phyloP scores from a whole-genome alignment of 2,329 filamentous ascomycete species.

The Paramyrothecium roridum region DNA sequence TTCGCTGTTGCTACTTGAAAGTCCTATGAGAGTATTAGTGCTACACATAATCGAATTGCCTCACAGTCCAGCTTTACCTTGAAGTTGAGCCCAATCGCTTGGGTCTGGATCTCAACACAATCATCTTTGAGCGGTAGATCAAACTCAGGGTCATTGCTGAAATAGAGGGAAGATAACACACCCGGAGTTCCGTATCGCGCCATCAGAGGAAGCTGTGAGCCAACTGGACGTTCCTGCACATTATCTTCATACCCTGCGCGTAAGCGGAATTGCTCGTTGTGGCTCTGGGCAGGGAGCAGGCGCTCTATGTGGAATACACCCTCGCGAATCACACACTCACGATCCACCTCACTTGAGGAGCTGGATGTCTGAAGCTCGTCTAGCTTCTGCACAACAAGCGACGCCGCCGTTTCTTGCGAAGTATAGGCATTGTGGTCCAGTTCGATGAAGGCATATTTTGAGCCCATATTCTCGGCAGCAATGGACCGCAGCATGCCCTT shows the following conservation, averaged over 20 bases:
- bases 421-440: background rate
- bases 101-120: slow-evolving; percentile 17
- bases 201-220: background rate
- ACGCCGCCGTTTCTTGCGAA: background rate
- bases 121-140: slow-evolving; percentile 3
- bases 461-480: background rate
- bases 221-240: background rate
- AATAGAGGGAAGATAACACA: background rate
- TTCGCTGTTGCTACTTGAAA: slow-evolving; percentile 6
- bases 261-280: background rate
- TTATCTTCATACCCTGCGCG: background rate
- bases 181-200: background rate
- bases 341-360: background rate
- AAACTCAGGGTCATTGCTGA: background rate
- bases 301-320: background rate
- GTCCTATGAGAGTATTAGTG: background rate
- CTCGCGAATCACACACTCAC: background rate
- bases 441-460: background rate
- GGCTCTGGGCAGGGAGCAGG: background rate
- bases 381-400: background rate
- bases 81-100: slow-evolving; percentile 16
- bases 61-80: too few species aligned
- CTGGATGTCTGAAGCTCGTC: background rate
- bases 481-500: background rate
- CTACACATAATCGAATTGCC: too few species aligned